Base-by-base conservation (phyloP, 257 asterid genomes). In the Solanum sitiens region DNA sequence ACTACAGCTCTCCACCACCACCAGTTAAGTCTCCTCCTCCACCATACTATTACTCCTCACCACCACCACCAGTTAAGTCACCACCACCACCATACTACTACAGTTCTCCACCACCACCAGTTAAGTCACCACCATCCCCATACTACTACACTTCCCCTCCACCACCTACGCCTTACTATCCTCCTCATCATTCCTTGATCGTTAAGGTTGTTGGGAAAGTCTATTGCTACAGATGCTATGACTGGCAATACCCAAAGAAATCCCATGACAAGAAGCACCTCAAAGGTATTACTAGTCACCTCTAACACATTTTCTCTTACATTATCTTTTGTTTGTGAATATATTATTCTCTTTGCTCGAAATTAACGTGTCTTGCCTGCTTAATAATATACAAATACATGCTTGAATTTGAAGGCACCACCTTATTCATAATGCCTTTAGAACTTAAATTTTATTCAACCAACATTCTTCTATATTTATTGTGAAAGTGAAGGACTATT, bases 181-280 rank as follows among this genome's bases (percentile, higher is more conserved):
- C 93, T 9, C 94, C 89, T 12, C 94, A 90, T 77, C 92, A 93
- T 84, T 74, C 93, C 8, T 70, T 90, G 23, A 89, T 95, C 3
- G 94, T 95, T 8, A 94, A 92, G 88, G 97, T 94, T 30, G 91
- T 91, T 1, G 98, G 98, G 86, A 94, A 95, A 89, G 98, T 95
- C 18, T 95, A 94, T 53, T 95, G 96, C 84, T 92, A 89, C 91
- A 91, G 84, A 87, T 94, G 98, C 92, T 94, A 94, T 21, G 93
- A 94, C 42, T 92, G 93, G 93, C 86, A 87, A 23, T 83, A 93
- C 87, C 98, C 98, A 0, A 35, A 47, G 82, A 94, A 94, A 47
- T 95, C 98, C 68, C 98, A 94, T 47, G 45, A 90, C 91, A 95
- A 93, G 92, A 95, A 93, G 85, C 97, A 95, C 88, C 95, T 95